Conservation (phyloP, 148 eudicot genomes). For the Talinum fruticosum region DNA sequence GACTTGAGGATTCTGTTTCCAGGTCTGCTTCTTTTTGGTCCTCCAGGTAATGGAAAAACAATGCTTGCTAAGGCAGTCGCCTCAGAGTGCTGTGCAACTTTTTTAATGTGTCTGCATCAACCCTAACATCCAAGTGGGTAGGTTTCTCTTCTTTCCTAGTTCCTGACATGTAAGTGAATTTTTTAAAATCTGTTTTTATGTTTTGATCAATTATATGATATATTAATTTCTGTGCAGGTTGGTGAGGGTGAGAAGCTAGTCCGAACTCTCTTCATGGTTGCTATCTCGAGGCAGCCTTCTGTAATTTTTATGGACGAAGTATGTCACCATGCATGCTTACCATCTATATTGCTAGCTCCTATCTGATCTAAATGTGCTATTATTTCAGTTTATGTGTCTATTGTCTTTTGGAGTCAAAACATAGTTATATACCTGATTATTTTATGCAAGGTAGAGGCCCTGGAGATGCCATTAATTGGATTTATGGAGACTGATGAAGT, state of each 20-base stretch:
- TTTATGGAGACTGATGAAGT: not conserved
- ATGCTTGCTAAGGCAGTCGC: slow-evolving; percentile 99
- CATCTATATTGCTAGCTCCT: not conserved
- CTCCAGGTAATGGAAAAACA: slow-evolving; percentile 99
- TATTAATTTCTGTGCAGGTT: slow-evolving; percentile 53
- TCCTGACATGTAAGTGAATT: not conserved
- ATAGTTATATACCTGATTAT: not conserved
- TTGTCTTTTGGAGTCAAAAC: not conserved
- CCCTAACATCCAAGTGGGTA: slow-evolving; percentile 89
- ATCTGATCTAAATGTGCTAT: not conserved
- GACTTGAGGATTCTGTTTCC: slow-evolving; percentile 22
- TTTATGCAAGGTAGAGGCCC: not conserved
- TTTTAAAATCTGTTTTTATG: slow-evolving; percentile 15
- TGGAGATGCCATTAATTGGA: not conserved
- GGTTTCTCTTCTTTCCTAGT: slow-evolving; percentile 31
- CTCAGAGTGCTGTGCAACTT: slow-evolving; percentile 92
- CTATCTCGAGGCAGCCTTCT: slow-evolving; percentile 87
- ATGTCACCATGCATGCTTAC: slow-evolving; percentile 13
- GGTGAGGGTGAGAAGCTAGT: slow-evolving; percentile 99
- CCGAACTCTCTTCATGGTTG: slow-evolving; percentile 86
- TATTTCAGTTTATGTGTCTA: not conserved
- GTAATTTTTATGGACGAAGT: slow-evolving; percentile 98
- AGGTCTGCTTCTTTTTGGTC: slow-evolving; percentile 98
- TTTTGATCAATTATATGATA: slow-evolving; percentile 9
- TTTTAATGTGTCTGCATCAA: slow-evolving; percentile 95